Percentiles rank a stretch among this genome's conserved stretches.
phyloP scores from a whole-genome alignment of 306 rosid species.

The Pachyrhizus erosus region DNA sequence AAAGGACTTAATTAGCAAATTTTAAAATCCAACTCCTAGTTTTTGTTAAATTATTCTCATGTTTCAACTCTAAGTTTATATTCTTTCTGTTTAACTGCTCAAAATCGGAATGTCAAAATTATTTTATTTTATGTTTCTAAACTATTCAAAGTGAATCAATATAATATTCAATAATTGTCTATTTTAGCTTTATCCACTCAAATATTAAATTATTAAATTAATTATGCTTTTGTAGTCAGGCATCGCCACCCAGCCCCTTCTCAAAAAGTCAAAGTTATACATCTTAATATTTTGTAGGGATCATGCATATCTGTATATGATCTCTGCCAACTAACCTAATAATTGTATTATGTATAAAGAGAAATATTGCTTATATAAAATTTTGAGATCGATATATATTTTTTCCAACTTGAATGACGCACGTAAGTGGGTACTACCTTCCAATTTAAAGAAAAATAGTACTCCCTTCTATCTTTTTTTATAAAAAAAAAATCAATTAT shows the following conservation, averaged over 20 bases:
- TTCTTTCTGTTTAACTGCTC: not conserved
- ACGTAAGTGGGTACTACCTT: not conserved
- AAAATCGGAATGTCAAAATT: not conserved
- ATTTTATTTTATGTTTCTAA: not conserved
- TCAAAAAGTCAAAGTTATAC: not conserved
- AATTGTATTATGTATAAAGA: not conserved
- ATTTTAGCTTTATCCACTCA: not conserved
- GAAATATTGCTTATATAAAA: not conserved
- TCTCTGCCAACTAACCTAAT: not conserved
- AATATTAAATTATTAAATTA: not conserved
- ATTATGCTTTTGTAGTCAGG: not conserved
- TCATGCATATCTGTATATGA: not conserved
- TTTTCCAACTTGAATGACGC: not conserved
- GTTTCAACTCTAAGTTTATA: not conserved
- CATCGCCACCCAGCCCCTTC: not conserved
- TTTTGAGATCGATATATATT: not conserved
- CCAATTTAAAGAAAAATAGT: not conserved
- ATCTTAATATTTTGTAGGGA: not conserved
- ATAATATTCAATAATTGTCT: not conserved
- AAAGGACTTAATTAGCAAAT: not conserved
- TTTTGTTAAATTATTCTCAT: not conserved
- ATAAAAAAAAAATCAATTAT: too few species aligned
- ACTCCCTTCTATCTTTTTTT: too few species aligned
- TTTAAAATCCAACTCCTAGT: not conserved
- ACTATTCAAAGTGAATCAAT: constrained; percentile 6